A percentile compares a stretch with the other conserved stretches of the same genome.
These are phyloP conservation scores for Lonicera japonica DNA, from an alignment of 129 eudicot species.

Conservation along the genomic window DNA sequence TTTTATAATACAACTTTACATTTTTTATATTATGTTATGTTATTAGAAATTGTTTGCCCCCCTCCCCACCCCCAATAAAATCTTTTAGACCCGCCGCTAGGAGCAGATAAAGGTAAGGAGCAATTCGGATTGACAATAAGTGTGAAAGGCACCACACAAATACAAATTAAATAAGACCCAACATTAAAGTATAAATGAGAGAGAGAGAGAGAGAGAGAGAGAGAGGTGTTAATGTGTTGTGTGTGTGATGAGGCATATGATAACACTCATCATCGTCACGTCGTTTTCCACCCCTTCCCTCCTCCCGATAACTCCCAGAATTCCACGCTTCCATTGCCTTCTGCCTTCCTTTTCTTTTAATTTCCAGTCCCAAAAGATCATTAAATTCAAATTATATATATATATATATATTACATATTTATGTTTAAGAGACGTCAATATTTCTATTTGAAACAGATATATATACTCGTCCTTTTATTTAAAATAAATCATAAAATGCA, in stretches of 20 bases:
- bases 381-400: too few relatives aligned
- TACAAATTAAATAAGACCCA: not conserved
- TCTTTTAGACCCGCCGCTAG: too few relatives aligned
- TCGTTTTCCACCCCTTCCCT: slow-evolving; percentile 37
- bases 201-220: slow-evolving; percentile 10
- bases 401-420: too few relatives aligned
- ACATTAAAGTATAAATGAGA: slow-evolving; percentile 26
- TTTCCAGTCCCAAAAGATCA: too few relatives aligned
- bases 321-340: slow-evolving; percentile 28
- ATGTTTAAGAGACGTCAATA: too few relatives aligned
- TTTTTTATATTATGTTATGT: too few relatives aligned
- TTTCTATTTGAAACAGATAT: too few relatives aligned
- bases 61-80: too few relatives aligned
- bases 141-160: slow-evolving; percentile 51
- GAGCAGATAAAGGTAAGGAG: slow-evolving; percentile 22
- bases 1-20: too few relatives aligned
- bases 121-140: slow-evolving; percentile 56
- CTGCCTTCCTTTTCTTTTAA: not conserved
- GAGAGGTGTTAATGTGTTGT: not conserved
- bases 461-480: too few relatives aligned
- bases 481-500: too few relatives aligned
- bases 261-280: slow-evolving; percentile 56
- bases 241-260: slow-evolving; percentile 31
- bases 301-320: slow-evolving; percentile 37
- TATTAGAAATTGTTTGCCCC: too few relatives aligned